Evolutionary conservation across 75 land plant species (phyloP).

Genomic region (Selaginella moellendorffii): DNA sequence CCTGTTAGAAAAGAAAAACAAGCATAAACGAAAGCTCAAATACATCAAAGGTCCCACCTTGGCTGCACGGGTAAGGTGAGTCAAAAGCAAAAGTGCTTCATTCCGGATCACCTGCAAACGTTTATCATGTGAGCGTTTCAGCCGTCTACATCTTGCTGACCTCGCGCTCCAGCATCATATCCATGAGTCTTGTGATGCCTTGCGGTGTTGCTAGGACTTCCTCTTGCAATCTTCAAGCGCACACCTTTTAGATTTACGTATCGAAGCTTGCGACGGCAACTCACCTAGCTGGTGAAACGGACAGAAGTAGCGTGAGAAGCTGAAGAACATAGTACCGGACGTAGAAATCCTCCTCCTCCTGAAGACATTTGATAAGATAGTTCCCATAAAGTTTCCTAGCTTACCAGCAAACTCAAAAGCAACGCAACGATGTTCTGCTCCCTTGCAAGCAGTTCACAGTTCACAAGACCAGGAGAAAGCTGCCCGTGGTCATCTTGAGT

Average conservation of each 20-base stretch:
- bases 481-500: conserved; percentile 36
- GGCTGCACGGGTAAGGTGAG: conserved; percentile 85
- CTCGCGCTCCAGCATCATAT: conserved; percentile 98
- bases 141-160: no score
- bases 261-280: no score
- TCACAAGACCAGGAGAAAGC: conserved; percentile 66
- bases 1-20: conserved; percentile 26
- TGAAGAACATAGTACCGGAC: conserved; percentile 84
- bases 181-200: conserved; percentile 90
- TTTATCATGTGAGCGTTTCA: no score
- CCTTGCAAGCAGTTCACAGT: conserved; percentile 80
- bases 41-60: conserved; percentile 55
- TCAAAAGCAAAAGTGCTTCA: conserved; percentile 83
- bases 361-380: background rate
- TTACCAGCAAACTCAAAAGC: conserved; percentile 75
- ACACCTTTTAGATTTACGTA: background rate
- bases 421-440: conserved; percentile 72
- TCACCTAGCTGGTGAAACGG: conserved; percentile 68
- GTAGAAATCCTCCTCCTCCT: conserved; percentile 92
- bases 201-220: conserved; percentile 78
- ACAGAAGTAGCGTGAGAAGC: conserved; percentile 70
- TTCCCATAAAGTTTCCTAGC: background rate
- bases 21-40: background rate
- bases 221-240: conserved; percentile 65
- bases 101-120: conserved; percentile 68